Evolutionary conservation across 305 asterid genomes (phyloP).

Genomic region (Rubia peregrina): DNA sequence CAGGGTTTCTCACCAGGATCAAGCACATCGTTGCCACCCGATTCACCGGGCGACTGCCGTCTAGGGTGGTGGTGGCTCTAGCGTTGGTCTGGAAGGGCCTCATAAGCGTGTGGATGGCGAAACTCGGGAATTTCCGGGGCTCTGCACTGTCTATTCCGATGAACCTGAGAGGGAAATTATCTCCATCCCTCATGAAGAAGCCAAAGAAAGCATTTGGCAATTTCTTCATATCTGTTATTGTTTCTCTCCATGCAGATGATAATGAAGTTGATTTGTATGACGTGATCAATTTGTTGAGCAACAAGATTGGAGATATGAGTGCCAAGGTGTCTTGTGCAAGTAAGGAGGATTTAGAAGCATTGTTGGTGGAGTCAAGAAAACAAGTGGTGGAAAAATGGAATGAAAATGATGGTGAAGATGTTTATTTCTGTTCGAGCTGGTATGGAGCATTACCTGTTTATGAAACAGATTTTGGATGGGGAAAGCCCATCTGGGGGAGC

Average conservation of each 20-base stretch:
- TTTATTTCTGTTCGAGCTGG: conserved; percentile 8
- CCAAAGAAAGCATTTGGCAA: not conserved
- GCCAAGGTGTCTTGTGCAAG: not conserved
- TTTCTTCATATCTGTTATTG: not conserved
- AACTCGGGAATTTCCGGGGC: not conserved
- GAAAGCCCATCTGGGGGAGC: conserved; percentile 4
- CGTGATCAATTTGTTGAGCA: not conserved
- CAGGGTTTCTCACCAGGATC: not conserved
- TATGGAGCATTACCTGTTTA: conserved; percentile 9
- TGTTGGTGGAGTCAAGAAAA: not conserved
- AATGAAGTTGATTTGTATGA: not conserved
- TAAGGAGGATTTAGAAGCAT: not conserved
- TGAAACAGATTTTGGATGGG: conserved; percentile 9
- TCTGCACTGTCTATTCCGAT: conserved; percentile 1
- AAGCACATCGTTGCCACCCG: not conserved
- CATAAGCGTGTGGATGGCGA: not conserved
- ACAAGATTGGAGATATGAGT: not conserved
- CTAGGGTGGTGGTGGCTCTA: not conserved
- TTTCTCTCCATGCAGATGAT: not conserved
- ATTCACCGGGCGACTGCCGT: not conserved
- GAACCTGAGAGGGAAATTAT: not conserved
- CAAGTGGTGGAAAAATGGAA: not conserved
- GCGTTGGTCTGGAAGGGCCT: conserved; percentile 4
- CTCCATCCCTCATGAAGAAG: not conserved
- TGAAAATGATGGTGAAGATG: not conserved